Conservation (phyloP, 2,329 filamentous ascomycete genomes). For the Sarocladium strictum region DNA sequence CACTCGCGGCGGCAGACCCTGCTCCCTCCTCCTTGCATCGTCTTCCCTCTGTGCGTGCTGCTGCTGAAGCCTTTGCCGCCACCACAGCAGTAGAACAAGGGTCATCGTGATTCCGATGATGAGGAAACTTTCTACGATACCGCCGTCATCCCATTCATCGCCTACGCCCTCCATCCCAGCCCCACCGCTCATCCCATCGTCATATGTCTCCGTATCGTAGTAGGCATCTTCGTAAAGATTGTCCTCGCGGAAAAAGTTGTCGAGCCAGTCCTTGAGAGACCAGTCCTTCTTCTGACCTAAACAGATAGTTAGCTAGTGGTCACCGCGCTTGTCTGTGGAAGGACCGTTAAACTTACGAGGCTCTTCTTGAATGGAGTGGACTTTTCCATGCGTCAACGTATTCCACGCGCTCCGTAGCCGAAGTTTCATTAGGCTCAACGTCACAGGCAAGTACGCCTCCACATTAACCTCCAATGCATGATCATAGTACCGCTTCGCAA, state of each 20-base stretch:
- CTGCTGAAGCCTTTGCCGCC: slow-evolving; percentile 65
- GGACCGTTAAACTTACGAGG: slow-evolving; percentile 53
- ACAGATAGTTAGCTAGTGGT: slow-evolving; percentile 15
- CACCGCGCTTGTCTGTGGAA: slow-evolving; percentile 16
- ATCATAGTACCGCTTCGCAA: slow-evolving; percentile 95
- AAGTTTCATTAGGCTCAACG: slow-evolving; percentile 80
- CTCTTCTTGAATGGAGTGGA: slow-evolving; percentile 90
- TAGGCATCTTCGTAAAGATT: slow-evolving; percentile 51
- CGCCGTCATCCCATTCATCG: slow-evolving; percentile 65
- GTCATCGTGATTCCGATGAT: slow-evolving; percentile 73
- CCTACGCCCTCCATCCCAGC: slow-evolving; percentile 16
- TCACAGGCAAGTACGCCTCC: slow-evolving; percentile 91
- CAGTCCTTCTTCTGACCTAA: slow-evolving; percentile 65
- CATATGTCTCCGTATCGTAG: slow-evolving; percentile 47
- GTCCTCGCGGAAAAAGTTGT: slow-evolving; percentile 73
- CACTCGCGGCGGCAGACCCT: slow-evolving; percentile 22
- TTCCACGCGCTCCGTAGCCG: slow-evolving; percentile 90
- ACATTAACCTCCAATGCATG: slow-evolving; percentile 84
- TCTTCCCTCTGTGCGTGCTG: slow-evolving; percentile 34
- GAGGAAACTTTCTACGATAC: slow-evolving; percentile 75
- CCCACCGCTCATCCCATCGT: slow-evolving; percentile 49
- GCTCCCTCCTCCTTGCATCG: slow-evolving; percentile 22
- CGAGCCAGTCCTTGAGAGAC: slow-evolving; percentile 80
- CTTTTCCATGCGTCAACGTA: slow-evolving; percentile 77
- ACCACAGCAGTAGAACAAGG: slow-evolving; percentile 74